Evolutionary conservation across 495 filamentous ascomycete genomes (phyloP).

Genomic region (Penicillium flavigenum): DNA sequence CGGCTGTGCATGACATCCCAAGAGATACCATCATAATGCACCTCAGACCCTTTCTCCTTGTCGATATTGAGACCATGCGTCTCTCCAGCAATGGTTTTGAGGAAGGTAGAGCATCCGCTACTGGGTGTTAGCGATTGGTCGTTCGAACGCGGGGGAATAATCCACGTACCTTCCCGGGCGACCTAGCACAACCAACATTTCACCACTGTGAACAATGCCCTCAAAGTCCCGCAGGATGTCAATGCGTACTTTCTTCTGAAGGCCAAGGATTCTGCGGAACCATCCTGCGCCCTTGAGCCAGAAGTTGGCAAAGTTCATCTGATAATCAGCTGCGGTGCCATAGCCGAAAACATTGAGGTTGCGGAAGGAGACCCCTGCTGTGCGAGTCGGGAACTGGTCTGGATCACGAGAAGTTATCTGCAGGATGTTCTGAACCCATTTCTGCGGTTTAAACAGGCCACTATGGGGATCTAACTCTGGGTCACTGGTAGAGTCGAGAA

Average conservation of each 20-base stretch:
- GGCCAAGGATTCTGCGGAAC: constrained; percentile 48
- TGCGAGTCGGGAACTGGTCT: constrained; percentile 43
- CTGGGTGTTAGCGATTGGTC: constrained; percentile 5
- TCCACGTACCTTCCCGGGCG: constrained; percentile 58
- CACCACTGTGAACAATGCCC: constrained; percentile 70
- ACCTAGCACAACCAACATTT: constrained; percentile 79
- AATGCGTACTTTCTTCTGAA: constrained; percentile 58
- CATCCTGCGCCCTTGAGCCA: constrained; percentile 55
- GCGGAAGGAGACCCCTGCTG: constrained; percentile 49
- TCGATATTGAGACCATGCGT: constrained; percentile 62
- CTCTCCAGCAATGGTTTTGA: constrained; percentile 78
- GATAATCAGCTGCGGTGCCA: constrained; percentile 70
- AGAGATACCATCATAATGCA: constrained; percentile 70
- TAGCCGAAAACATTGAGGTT: constrained; percentile 73
- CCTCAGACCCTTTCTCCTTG: constrained; percentile 60
- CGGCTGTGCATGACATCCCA: constrained; percentile 57
- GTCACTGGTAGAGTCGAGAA: constrained; percentile 38
- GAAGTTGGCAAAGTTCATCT: constrained; percentile 66
- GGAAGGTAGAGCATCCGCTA: constrained; percentile 72
- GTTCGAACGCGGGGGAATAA: not conserved
- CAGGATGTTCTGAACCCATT: constrained; percentile 49
- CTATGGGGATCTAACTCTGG: constrained; percentile 46
- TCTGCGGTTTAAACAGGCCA: constrained; percentile 43
- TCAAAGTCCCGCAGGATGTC: constrained; percentile 76
- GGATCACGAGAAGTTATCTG: constrained; percentile 42